Evolutionary conservation across 2,329 filamentous ascomycete species (phyloP).

Genomic region (Fusarium sp.): DNA sequence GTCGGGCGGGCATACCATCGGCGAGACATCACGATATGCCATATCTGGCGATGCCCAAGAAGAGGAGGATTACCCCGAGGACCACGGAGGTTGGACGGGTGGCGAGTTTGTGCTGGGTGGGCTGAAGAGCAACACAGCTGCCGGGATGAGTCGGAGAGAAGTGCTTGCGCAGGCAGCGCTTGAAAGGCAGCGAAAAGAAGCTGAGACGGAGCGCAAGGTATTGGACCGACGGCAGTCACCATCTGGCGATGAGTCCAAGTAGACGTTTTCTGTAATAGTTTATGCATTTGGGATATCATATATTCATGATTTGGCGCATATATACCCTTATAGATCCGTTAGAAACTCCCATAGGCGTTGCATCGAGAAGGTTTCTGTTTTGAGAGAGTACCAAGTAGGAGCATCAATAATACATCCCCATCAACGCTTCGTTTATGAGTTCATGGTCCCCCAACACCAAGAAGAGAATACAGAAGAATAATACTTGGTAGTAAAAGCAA

Average conservation of each 20-base stretch:
- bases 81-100: conserved; percentile 80
- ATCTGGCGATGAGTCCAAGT: conserved; percentile 40
- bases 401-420: too few relatives aligned
- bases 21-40: conserved; percentile 69
- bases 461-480: too few relatives aligned
- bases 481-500: too few relatives aligned
- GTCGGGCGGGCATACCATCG: conserved; percentile 71
- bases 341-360: conserved; percentile 13
- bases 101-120: conserved; percentile 79
- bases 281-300: not conserved
- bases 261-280: not conserved
- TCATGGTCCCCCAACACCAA: too few relatives aligned
- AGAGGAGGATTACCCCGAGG: conserved; percentile 58
- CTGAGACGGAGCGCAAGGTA: conserved; percentile 46
- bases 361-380: not conserved
- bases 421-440: too few relatives aligned
- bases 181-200: conserved; percentile 49
- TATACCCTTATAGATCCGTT: conserved; percentile 20
- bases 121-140: conserved; percentile 55
- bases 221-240: conserved; percentile 38
- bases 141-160: conserved; percentile 72
- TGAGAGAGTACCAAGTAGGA: too few relatives aligned
- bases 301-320: conserved; percentile 14
- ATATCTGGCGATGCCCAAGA: conserved; percentile 61
- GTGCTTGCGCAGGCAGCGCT: conserved; percentile 68